Percentiles rank a stretch among this genome's conserved stretches.
These are phyloP conservation scores for Bremia lactucae DNA, from an alignment of 352 stramenopile genomes.

Conservation along the genomic window DNA sequence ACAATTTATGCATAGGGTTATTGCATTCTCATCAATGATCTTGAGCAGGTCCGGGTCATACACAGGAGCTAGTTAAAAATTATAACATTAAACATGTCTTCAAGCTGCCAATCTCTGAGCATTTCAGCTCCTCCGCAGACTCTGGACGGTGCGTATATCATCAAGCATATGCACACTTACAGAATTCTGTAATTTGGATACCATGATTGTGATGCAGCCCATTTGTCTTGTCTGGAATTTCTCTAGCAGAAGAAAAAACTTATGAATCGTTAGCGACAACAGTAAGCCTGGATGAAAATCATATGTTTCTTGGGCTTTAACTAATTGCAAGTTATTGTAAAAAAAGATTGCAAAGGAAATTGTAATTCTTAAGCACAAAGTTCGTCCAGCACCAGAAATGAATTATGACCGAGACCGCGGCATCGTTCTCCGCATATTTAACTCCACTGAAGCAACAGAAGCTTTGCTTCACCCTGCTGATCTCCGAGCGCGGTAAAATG, in stretches of 20 bases:
- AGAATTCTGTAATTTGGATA: conserved; percentile 2
- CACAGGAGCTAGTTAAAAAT: conserved; percentile 61
- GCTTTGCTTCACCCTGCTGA: conserved; percentile 60
- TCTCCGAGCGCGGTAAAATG: conserved; percentile 46
- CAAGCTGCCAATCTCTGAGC: conserved; percentile 70
- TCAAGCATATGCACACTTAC: background rate
- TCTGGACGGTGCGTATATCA: conserved; percentile 44
- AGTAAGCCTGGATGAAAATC: conserved; percentile 13
- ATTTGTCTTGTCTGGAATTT: conserved; percentile 64
- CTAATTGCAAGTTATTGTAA: background rate
- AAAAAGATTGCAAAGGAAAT: conserved; percentile 65
- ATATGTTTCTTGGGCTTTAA: background rate
- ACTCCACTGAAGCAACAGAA: conserved; percentile 60
- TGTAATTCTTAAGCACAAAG: conserved; percentile 64
- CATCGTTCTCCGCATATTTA: conserved; percentile 74
- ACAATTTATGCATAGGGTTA: background rate
- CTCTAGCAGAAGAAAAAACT: conserved; percentile 45
- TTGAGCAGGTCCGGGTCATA: conserved; percentile 51
- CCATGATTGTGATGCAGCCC: conserved; percentile 30
- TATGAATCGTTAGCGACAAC: conserved; percentile 62
- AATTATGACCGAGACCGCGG: conserved; percentile 70
- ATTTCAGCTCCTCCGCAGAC: conserved; percentile 62
- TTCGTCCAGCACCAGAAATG: conserved; percentile 59
- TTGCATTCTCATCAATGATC: background rate
- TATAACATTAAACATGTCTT: conserved; percentile 81